phyloP scores from a whole-genome alignment of 805 yeast genomes.

The Candida verbasci region DNA sequence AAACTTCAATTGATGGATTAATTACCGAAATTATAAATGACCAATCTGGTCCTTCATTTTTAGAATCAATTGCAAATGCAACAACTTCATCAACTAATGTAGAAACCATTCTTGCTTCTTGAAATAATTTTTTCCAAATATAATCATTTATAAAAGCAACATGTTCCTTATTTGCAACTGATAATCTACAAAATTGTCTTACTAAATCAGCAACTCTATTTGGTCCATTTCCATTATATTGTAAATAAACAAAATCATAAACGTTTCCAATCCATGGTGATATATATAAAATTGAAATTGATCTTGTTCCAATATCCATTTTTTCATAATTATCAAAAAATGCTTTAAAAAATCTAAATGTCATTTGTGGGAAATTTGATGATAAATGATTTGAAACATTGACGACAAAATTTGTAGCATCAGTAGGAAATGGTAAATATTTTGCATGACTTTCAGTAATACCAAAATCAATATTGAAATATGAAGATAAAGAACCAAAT shows the following conservation, averaged over 20 bases:
- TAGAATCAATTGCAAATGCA: constrained; percentile 68
- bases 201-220: constrained; percentile 58
- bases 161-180: constrained; percentile 45
- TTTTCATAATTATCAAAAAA: constrained; percentile 40
- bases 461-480: constrained; percentile 59
- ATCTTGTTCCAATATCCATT: constrained; percentile 27
- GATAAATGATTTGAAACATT: constrained; percentile 58
- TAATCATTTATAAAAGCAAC: constrained; percentile 53
- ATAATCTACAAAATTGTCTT: constrained; percentile 55
- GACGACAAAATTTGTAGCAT: constrained; percentile 57
- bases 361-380: constrained; percentile 48
- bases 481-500: constrained; percentile 55
- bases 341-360: constrained; percentile 58
- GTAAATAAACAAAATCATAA: constrained; percentile 50
- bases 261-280: constrained; percentile 76
- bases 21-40: constrained; percentile 57
- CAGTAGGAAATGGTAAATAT: constrained; percentile 64
- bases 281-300: constrained; percentile 47
- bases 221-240: constrained; percentile 54
- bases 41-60: constrained; percentile 73
- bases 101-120: constrained; percentile 55
- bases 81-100: constrained; percentile 70
- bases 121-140: constrained; percentile 64
- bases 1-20: constrained; percentile 69
- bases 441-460: constrained; percentile 50